Evolutionary conservation across 1,284 basidiomycete species (phyloP), one percentile per base, ranked within the genome.

Genomic region (Binderoboletus segoi): DNA sequence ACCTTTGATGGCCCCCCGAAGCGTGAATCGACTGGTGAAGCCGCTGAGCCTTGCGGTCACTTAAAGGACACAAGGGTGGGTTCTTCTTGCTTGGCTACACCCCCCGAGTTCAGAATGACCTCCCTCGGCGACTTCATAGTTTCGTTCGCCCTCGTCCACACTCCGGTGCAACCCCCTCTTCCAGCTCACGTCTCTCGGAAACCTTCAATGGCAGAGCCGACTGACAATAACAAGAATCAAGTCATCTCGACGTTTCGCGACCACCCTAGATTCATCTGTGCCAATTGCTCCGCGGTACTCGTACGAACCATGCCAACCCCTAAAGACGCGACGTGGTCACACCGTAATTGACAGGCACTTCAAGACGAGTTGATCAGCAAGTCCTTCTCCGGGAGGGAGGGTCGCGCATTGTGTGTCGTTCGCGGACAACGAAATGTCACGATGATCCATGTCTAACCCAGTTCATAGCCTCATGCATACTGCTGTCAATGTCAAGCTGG

Each of bases 331-430:
- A 54, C 50, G 16, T 44, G 18, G 45, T 45, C 23, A 46, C 42
- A 41, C 47, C 24, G 11, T 26, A 20, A 18, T 54, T 24, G 55
- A 20, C 60, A 91, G 89, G 82, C 85, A 21, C 76, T 92, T n/a
- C 89, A 94, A 72, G 92, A 94, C 66, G 92, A 94, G 63, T 74
- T 93, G 12, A 90, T 94, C 62, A 91, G 88, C 74, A 94, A 94
- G 69, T 76, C 89, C 0, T 94, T 94, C 75, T 88, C 89, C 23
- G 92, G 92, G 1, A 76, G 93, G 61, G 91, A 94, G 58, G 93
- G 92, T 1, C 80, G 89, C 57, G 92, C 91, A 63, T 93, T 84
- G 89, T 85, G 63, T 73, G 88, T 83, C 21, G 20, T 52, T 51
- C 41, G 21, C 41, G 16, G 13, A 35, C n/a, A 32, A 45, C 21